These are phyloP conservation scores for Hymenotorrendiella dingleyae DNA, from an alignment of 2,329 filamentous ascomycete species.

Conservation along the genomic window DNA sequence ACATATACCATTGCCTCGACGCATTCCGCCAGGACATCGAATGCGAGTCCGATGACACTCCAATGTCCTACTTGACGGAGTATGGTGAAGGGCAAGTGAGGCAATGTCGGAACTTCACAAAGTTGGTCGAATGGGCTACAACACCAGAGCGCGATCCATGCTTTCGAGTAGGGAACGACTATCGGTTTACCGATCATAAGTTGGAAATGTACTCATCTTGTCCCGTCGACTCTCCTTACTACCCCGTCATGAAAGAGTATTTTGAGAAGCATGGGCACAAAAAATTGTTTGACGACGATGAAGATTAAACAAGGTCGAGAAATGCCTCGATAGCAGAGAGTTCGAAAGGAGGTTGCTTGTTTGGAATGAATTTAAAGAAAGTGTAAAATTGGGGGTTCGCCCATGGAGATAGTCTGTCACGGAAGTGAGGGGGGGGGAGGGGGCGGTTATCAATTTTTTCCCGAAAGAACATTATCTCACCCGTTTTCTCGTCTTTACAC, in stretches of 20 bases:
- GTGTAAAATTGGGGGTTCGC: too few species aligned
- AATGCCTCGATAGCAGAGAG: not conserved
- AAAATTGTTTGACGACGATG: not conserved
- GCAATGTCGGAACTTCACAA: not conserved
- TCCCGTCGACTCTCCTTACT: not conserved
- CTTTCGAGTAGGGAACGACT: not conserved
- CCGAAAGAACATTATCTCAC: too few species aligned
- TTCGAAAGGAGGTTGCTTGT: not conserved
- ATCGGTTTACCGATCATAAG: not conserved
- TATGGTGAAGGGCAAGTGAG: not conserved
- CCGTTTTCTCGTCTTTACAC: too few species aligned
- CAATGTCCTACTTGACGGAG: not conserved
- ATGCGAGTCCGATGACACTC: not conserved
- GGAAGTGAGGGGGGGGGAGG: not conserved
- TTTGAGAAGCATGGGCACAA: constrained; percentile 1
- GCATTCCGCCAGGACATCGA: not conserved
- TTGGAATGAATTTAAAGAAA: too few species aligned
- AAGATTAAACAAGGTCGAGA: not conserved
- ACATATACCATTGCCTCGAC: not conserved
- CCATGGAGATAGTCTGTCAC: too few species aligned
- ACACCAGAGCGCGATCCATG: not conserved
- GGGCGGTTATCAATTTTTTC: too few species aligned
- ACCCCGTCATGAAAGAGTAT: not conserved
- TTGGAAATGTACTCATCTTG: not conserved
- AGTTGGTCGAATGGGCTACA: not conserved